These are phyloP conservation scores for Eucalyptus pauciflora DNA, from an alignment of 345 rosid species.

Conservation along the genomic window DNA sequence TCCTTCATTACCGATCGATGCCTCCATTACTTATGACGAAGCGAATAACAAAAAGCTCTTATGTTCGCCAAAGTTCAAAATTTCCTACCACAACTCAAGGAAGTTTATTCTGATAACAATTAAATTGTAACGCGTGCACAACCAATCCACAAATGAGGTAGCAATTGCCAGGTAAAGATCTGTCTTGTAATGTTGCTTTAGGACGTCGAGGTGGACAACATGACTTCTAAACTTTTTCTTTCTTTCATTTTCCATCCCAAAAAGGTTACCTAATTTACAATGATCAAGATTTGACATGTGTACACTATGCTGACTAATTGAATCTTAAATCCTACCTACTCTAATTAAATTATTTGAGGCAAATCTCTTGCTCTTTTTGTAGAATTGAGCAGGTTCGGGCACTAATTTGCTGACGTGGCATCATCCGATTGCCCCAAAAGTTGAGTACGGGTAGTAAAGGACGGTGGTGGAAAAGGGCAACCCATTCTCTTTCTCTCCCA, in stretches of 20 bases:
- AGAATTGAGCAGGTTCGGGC: neutral
- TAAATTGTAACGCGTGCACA: too few relatives aligned
- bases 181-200: neutral
- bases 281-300: neutral
- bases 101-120: too few relatives aligned
- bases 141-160: neutral
- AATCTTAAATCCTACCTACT: neutral
- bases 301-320: neutral
- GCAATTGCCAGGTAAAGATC: neutral
- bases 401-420: neutral
- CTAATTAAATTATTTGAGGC: neutral
- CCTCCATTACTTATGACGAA: neutral
- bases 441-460: neutral
- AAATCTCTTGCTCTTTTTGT: neutral
- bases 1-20: neutral
- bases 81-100: neutral
- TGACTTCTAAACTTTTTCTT: neutral
- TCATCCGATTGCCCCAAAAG: neutral
- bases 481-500: neutral
- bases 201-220: rapidly evolving
- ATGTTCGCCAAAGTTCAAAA: too few relatives aligned
- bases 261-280: neutral
- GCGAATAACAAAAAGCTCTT: too few relatives aligned
- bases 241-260: neutral
- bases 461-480: neutral